phyloP scores from a whole-genome alignment of 1,139 yeast species.

The Diutina rugosa region DNA sequence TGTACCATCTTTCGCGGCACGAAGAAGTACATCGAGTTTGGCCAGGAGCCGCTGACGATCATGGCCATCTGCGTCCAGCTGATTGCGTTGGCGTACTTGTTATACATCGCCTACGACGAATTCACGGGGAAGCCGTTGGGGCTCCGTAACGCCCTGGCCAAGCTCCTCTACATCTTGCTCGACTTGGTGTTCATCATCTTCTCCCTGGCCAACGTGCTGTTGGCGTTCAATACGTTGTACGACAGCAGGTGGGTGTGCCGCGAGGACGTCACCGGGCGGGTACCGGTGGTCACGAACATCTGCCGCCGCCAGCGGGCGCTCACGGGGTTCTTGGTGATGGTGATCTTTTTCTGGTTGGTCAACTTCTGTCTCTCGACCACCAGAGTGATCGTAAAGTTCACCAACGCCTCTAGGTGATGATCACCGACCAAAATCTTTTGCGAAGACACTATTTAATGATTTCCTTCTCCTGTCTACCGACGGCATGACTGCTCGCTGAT shows the following conservation, averaged over 20 bases:
- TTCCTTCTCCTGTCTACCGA: no score
- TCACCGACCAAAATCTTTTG: background rate
- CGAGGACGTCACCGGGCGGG: slow-evolving; percentile 10
- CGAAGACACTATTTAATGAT: no score
- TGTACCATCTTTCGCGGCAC: slow-evolving; percentile 10
- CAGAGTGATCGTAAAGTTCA: slow-evolving; percentile 50
- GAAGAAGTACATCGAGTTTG: slow-evolving; percentile 29
- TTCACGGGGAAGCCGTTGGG: slow-evolving; percentile 88
- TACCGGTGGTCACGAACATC: slow-evolving; percentile 17
- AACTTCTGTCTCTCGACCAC: slow-evolving; percentile 76
- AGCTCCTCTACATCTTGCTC: slow-evolving; percentile 62
- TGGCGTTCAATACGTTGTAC: slow-evolving; percentile 72
- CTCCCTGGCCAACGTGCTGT: slow-evolving; percentile 78
- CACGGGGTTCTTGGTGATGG: slow-evolving; percentile 66
- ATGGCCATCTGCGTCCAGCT: slow-evolving; percentile 86
- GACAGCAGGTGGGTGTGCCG: slow-evolving; percentile 77
- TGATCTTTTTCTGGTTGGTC: slow-evolving; percentile 69
- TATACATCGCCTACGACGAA: slow-evolving; percentile 82
- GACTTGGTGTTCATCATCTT: slow-evolving; percentile 85
- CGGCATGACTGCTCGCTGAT: no score
- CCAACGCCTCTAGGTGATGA: background rate
- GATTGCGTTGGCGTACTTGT: slow-evolving; percentile 61
- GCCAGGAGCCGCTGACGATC: slow-evolving; percentile 80
- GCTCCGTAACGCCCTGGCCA: slow-evolving; percentile 68
- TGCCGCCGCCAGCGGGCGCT: slow-evolving; percentile 75